Base-by-base conservation (phyloP, 768 basidiomycete genomes). In the Royoungia palumana region DNA sequence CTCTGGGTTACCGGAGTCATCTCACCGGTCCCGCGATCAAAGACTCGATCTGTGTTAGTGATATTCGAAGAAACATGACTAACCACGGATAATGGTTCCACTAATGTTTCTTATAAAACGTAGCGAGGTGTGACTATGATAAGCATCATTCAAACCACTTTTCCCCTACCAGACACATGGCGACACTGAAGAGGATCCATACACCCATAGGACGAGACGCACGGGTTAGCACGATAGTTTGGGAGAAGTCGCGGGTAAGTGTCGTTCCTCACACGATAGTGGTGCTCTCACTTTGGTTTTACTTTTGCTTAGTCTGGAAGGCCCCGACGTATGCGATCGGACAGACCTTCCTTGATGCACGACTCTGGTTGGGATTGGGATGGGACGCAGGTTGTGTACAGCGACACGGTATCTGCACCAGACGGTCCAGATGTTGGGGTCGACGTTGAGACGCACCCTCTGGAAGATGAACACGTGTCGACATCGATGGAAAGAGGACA, bases 351-450 rank as follows among this genome's bases (percentile, higher is more conserved):
- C 2, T 47, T 61, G 41, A 37, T 21, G 17, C 22, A 56, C 4
- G 62, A 63, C 30, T 35, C 38, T 13, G 59, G 54, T 27, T 63
- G 61, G 59, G 56, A 64, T 25, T 64, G 62, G 61, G 62, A 64
- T 12, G 59, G 53, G 37, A 42, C 35, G 11, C 53, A 27, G 21
- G 10, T 64, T 35, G 14, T 49, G 17, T 45, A 53, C 38, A 28
- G 17, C 6, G 46, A 45, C 19, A 37, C 35, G 9, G 20, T 16
- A 6, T 6, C 22, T 30, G 8, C 27, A 35, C n/a, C 35, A 0
- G 36, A 53, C 5, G 17, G 28, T 24, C 51, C 46, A 14, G 55
- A 46, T 16, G 11, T 28, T 28, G 28, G 28, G 28, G 28, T 28
- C 6, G 28, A 28, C 28, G 5, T 6, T 14, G 41, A 46, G 36